Evolutionary conservation across 2,329 filamentous ascomycete species (phyloP), one percentile per base, ranked within the genome.

Genomic region (Xylariaceae sp.): DNA sequence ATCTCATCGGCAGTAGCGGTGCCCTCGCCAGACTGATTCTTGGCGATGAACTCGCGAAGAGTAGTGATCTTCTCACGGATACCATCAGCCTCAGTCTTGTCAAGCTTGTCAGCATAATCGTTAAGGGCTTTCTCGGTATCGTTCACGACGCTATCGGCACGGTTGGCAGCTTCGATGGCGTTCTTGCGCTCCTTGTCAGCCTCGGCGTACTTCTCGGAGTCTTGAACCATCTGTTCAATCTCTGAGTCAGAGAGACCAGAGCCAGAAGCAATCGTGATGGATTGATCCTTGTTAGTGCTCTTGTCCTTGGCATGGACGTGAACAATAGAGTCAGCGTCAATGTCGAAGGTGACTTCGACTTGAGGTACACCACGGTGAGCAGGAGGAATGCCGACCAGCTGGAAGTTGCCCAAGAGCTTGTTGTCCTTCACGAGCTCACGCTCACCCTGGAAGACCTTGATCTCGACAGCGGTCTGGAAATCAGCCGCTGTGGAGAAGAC

Each of bases 391-490:
- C 92, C 92, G 62, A 95, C 90, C 59, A 97, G 86, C 81, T 97
- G 91, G 88, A 97, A 97, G 86, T 97, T 97, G 53, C 92, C 92
- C 48, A 97, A 83, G 50, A 97, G 77, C 82, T 97, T 97, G 86
- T 97, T 97, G 77, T 97, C 92, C 67, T 85, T 86, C 70, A 96
- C 91, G 54, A 96, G 89, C 79, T 96, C 91, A 88, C 92, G 92
- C 82, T 97, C 92, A 79, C 92, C 92, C 84, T 97, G 91, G 86
- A 84, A 97, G 55, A 97, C 92, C 87, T 97, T 96, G 80, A 97
- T 97, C 79, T 96, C 91, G 65, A 97, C 92, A 59, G 91, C 92
- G 54, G 88, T 95, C 80, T 97, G 92, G 87, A 94, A 95, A 70
- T 97, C 92, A 58, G 92, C 91, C 44, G 91, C 91, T 41, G 92